Percentiles rank a stretch among this genome's conserved stretches.
These are phyloP conservation scores for Diospyros kaki DNA, from an alignment of 148 eudicot species.

Conservation along the genomic window DNA sequence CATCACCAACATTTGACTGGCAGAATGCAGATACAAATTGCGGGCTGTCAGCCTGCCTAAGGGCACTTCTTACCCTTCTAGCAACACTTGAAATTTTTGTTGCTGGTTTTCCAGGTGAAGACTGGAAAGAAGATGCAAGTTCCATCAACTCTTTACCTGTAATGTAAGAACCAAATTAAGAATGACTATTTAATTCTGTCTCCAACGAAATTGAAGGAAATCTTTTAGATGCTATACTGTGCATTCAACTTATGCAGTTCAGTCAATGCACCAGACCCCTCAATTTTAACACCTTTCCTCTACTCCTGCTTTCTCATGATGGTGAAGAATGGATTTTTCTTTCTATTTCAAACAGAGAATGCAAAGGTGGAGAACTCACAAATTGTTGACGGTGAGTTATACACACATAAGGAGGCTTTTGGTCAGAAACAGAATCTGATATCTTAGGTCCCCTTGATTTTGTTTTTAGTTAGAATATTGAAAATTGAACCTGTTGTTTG, in stretches of 20 bases:
- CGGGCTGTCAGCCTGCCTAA: constrained; percentile 66
- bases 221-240: neutral
- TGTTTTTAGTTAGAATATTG: too few relatives aligned
- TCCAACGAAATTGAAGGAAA: neutral
- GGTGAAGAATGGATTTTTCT: too few relatives aligned
- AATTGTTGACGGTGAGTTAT: too few relatives aligned
- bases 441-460: too few relatives aligned
- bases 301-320: neutral
- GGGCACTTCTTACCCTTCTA: constrained; percentile 69
- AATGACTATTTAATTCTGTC: neutral
- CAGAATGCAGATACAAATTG: constrained; percentile 91
- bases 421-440: neutral
- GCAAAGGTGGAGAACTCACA: too few relatives aligned
- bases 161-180: constrained; percentile 15
- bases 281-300: neutral
- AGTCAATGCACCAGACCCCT: neutral
- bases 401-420: neutral
- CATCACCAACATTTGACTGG: constrained; percentile 93
- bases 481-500: too few relatives aligned
- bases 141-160: constrained; percentile 75
- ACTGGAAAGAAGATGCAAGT: constrained; percentile 70
- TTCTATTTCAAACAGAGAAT: too few relatives aligned
- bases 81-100: constrained; percentile 62
- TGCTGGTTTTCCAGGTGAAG: constrained; percentile 67
- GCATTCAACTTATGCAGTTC: neutral